Base-by-base conservation (phyloP, 345 rosid genomes). In the Populus tremula region DNA sequence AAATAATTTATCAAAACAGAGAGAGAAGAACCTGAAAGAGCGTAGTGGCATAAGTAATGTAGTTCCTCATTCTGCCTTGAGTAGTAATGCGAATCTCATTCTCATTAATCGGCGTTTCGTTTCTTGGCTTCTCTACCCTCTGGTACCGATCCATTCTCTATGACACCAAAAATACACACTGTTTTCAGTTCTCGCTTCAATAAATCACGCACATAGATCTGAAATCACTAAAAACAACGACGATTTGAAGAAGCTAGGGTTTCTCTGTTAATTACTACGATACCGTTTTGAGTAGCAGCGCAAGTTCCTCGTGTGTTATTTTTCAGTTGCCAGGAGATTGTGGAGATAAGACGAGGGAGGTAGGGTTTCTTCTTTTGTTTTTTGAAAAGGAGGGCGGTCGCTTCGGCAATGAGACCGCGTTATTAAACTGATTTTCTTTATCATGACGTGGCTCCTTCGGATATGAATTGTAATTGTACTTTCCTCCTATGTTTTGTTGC, bases 61-160 rank as follows among this genome's bases (percentile, higher is more conserved):
- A 84, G 76, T 81, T 84, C 67, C 87, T 76, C 87, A 81, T 84
- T 61, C 87, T 63, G 23, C 87, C 87, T 69, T 84, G 87, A 73
- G 84, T 65, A 0, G 87, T 84, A 65, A 84, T 76, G n/a, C 87
- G 83, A 76, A 84, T 81, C 79, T 84, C 87, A 33, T 82, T 84
- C 77, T 84, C 85, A 64, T 82, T 81, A 8, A 82, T 81, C 25
- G 78, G 80, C 12, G 84, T 72, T 23, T 76, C 84, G 0, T 47
- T 76, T 76, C 59, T 72, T 14, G 81, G 78, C 77, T 79, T 84
- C 82, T 82, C 87, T 49, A 84, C 83, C 62, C 82, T 79, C 85
- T 84, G 85, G 63, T 84, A 84, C 79, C 85, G 65, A 76, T 78
- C 84, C 82, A 77, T 80, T 53, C 33, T 45, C 64, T 59, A 23